Conservation (phyloP, 163 green algal species). For the Chlamydomonas reinhardtii region DNA sequence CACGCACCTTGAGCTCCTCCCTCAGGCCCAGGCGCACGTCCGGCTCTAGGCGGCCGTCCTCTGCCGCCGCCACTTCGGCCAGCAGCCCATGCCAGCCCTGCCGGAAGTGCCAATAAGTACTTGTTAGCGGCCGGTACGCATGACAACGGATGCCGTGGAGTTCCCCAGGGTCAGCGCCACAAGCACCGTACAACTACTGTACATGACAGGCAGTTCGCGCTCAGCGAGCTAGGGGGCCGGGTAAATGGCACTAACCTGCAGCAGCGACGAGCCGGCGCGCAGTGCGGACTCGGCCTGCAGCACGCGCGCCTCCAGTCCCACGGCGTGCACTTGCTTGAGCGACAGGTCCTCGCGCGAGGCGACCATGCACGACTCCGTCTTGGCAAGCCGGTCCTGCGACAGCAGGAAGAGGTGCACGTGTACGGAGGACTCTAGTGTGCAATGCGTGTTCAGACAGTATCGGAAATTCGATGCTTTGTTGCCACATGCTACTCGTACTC, state of each 20-base stretch:
- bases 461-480: too few species aligned
- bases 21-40: conserved; percentile 42
- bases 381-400: conserved; percentile 26
- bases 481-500: too few species aligned
- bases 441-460: too few species aligned
- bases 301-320: conserved; percentile 32
- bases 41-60: conserved; percentile 39
- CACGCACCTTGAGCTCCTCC: conserved; percentile 43
- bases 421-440: too few species aligned
- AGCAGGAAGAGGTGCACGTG: too few species aligned
- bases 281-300: conserved; percentile 34
- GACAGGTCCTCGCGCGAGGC: conserved; percentile 24
- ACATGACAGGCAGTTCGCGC: too few species aligned
- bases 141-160: too few species aligned
- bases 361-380: conserved; percentile 43
- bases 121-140: not conserved
- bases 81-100: conserved; percentile 39
- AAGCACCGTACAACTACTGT: too few species aligned
- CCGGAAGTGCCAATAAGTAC: not conserved
- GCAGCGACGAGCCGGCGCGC: not conserved
- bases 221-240: too few species aligned
- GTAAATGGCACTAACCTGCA: conserved; percentile 5
- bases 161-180: too few species aligned
- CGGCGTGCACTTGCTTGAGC: conserved; percentile 42
- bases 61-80: conserved; percentile 7